Evolutionary conservation across 208 protist species (phyloP).

Genomic region (Acanthamoeba triangularis): DNA sequence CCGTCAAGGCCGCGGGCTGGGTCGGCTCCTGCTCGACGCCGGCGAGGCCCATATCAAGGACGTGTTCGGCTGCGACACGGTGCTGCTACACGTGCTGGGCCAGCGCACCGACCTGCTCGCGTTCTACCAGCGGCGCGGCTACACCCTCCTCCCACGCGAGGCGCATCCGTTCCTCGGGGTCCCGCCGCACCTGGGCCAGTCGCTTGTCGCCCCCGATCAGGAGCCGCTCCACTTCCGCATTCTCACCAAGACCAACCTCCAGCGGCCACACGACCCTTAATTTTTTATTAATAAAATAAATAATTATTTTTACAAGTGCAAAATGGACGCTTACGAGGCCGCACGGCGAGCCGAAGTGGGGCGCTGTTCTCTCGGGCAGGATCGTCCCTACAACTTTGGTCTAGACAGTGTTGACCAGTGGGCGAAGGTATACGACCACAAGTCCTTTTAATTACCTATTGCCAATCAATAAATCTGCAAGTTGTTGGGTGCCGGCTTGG

Average conservation of each 20-base stretch:
- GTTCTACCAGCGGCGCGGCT: conserved; percentile 43
- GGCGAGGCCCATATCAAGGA: not conserved
- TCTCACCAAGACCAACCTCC: conserved; percentile 48
- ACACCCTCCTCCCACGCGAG: not conserved
- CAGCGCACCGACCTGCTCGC: conserved; percentile 5
- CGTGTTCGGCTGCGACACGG: not conserved
- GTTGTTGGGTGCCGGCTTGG: too few relatives aligned
- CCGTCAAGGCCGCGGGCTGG: not conserved
- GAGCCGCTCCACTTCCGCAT: conserved; percentile 34
- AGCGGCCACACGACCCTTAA: too few relatives aligned
- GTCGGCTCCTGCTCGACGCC: not conserved
- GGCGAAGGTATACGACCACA: not conserved
- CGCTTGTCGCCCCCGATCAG: not conserved
- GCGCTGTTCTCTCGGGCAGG: not conserved
- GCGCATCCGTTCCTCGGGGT: not conserved
- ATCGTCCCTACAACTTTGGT: conserved; percentile 17
- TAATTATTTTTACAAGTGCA: too few relatives aligned
- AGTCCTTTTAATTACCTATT: too few relatives aligned
- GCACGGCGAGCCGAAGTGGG: not conserved
- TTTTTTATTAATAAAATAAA: too few relatives aligned
- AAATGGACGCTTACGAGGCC: not conserved
- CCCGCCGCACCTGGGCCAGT: conserved; percentile 11
- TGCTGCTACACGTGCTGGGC: conserved; percentile 5
- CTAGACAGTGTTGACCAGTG: not conserved
- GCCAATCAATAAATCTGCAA: too few relatives aligned